phyloP scores from a whole-genome alignment of 2,329 filamentous ascomycete genomes.

The Pseudogymnoascus sp. region DNA sequence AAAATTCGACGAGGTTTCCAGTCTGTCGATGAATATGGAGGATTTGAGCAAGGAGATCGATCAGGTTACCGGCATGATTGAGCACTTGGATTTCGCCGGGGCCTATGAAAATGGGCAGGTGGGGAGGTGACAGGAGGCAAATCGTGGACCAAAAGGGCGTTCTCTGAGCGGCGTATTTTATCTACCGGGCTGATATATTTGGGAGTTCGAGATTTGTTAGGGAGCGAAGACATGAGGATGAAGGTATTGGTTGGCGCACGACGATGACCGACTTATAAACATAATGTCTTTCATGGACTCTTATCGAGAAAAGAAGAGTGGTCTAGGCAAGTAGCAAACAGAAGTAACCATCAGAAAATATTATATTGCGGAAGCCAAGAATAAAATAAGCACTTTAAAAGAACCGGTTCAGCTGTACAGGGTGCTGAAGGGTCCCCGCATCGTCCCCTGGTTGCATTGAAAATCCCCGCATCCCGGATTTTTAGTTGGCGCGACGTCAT shows the following conservation, averaged over 20 bases:
- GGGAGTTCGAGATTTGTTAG: constrained; percentile 2
- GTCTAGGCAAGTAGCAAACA: neutral
- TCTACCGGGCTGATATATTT: constrained; percentile 1
- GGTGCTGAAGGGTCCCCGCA: neutral
- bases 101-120: constrained; percentile 19
- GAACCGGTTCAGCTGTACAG: neutral
- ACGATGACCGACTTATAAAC: constrained; percentile 5
- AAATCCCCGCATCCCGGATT: neutral
- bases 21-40: constrained; percentile 53
- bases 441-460: neutral
- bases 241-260: neutral
- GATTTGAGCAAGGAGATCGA: constrained; percentile 60
- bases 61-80: constrained; percentile 48
- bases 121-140: neutral
- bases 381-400: constrained; percentile 3
- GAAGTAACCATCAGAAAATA: constrained; percentile 1
- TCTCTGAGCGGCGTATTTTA: neutral
- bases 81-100: constrained; percentile 40
- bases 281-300: constrained; percentile 1
- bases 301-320: neutral
- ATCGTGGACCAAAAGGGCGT: neutral
- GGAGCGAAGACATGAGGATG: constrained; percentile 1
- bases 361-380: constrained; percentile 2
- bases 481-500: neutral
- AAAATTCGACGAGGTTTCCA: constrained; percentile 60